Base-by-base conservation (phyloP, 208 protist species). In the Trypanosoma rangeli region DNA sequence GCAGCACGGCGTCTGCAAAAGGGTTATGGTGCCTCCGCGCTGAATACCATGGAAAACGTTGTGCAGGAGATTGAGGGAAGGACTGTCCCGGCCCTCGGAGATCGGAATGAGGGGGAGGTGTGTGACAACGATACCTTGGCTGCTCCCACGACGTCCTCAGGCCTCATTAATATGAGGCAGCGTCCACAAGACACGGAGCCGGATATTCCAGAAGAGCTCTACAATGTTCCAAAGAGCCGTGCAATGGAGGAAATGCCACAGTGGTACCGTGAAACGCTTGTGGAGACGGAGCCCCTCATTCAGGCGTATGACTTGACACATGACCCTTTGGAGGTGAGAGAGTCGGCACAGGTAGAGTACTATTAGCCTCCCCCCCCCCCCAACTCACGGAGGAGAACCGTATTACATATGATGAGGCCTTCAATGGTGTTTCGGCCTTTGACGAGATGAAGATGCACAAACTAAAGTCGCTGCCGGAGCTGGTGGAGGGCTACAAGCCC, bases 401-500 rank as follows among this genome's bases (percentile, higher is more conserved):
- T 57, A 83, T 94, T 72, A 90, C 85, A 60, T 83, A 92, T 59
- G 91, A 96, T 72, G 85, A 92, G 73, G 80, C 84, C 29, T 68
- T 69, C 10, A 71, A 69, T 58, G 86, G 83, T 37, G 73, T 70
- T 16, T 92, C 91, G n/a, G 82, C 88, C 46, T 96, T 96, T 83
- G 91, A 96, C 64, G 86, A 92, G 70, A 53, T 78, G 44, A 94
- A 94, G 68, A 85, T 92, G 79, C 82, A 91, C 63, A 91, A 87
- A 64, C 65, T 93, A 13, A 74, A 78, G 69, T 83, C 81, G 10
- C 52, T 90, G 39, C 91, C 91, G 35, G 88, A 96, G 68, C 74
- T 95, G 50, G 84, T 92, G 20, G 86, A 83, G 5, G 90, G 86
- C 13, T 93, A 85, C 74, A 95, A 93, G 68, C 85, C 90, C 20